Conservation (phyloP, 768 basidiomycete genomes). For the Trametes elegans region DNA sequence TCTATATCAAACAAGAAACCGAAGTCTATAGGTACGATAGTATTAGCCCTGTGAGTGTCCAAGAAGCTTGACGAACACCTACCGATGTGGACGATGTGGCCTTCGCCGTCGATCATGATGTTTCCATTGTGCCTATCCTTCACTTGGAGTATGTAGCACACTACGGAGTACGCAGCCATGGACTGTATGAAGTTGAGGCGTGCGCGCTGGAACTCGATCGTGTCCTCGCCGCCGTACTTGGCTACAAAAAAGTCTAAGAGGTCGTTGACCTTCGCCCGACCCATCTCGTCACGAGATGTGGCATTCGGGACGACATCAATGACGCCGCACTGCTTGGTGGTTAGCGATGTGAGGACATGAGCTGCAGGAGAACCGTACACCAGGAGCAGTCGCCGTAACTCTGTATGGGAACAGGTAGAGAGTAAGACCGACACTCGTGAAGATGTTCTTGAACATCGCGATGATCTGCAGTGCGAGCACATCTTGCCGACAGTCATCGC, state of each 20-base stretch:
- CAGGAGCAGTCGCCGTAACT: constrained; percentile 95
- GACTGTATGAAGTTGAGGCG: constrained; percentile 96
- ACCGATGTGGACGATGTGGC: constrained; percentile 97
- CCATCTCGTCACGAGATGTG: constrained; percentile 99
- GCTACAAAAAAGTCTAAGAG: constrained; percentile 90
- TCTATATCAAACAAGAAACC: constrained; percentile 98
- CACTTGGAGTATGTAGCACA: constrained; percentile 97
- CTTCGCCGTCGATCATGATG: constrained; percentile 98
- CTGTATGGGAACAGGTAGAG: constrained; percentile 95
- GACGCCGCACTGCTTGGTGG: constrained; percentile 78
- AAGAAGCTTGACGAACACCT: constrained; percentile 24
- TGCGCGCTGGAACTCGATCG: constrained; percentile 86
- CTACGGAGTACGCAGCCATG: constrained; percentile 98
- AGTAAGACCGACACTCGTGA: constrained; percentile 81
- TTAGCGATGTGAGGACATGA: constrained; percentile 1
- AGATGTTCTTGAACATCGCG: constrained; percentile 99
- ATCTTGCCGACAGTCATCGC: constrained; percentile 98
- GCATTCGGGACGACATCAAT: constrained; percentile 98
- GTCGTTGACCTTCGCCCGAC: constrained; percentile 96
- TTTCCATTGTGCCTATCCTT: constrained; percentile 99
- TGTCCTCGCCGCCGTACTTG: constrained; percentile 90
- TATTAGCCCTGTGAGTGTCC: neutral
- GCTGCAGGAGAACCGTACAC: constrained; percentile 54
- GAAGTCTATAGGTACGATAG: constrained; percentile 58
- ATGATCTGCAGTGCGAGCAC: constrained; percentile 96